Base-by-base conservation (phyloP, 305 asterid genomes). In the Plantago coronopus region DNA sequence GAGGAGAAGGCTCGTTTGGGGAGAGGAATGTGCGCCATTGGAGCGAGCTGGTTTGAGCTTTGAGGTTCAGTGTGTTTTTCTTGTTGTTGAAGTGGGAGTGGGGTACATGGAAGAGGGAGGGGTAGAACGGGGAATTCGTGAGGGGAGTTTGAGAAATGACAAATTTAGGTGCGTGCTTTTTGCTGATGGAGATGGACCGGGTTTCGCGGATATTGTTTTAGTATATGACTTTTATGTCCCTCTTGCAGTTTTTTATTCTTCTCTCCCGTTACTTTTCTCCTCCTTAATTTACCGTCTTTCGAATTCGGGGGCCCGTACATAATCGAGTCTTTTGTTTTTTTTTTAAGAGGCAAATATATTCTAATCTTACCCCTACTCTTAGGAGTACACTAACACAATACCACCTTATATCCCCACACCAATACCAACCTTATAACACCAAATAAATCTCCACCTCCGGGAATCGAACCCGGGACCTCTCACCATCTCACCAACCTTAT, bases 21-120 rank as follows among this genome's bases (percentile, higher is more conserved):
- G 46, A 83, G 76, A 4, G 85, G 58, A 63, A 78, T 68, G 66
- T 81, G 80, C 48, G 83, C 93, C 96, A 88, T 85, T 42, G 34
- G 22, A 7, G 19, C n/a, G 21, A 27, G 31, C 31, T 22, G 4
- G 15, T 25, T 53, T 25, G 42, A 10, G 19, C 48, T 21, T 20
- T 21, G 54, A 48, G 54, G 14, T 16, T 12, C 13, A 3, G n/a
- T 2, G 17, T 1, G 31, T 13, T 4, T 27, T 55, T 31, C 17
- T 1, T 18, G 61, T 11, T 17, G 48, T 12, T 2, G 48, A 48
- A 17, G 48, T 17, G 11, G 44, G 43, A 42, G 21, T 22, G 40
- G 44, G 22, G 61, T 53, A 45, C 9, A n/a, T 45, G 46, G 48
- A 58, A 12, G 42, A 0, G 1, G 15, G 58, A 53, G 27, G 63